Evolutionary conservation across 192 early-diverging fungal species (phyloP), one percentile per base, ranked within the genome.

Genomic region (Umbelopsis sp.): DNA sequence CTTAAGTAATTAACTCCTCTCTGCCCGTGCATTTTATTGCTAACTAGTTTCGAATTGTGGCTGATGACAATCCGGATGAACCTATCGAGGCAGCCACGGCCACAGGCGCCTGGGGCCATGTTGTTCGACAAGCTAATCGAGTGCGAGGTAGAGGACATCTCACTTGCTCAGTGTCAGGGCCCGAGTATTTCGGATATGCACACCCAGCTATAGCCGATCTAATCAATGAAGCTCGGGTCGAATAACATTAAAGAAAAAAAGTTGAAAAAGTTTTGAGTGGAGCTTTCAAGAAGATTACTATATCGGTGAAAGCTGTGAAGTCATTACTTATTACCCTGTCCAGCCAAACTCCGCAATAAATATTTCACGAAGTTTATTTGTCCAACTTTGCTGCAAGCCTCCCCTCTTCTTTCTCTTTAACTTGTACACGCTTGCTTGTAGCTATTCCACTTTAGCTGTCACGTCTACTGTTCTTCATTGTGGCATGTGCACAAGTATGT

Each of bases 171-270:
- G 92, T 91, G 1, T 93, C 91, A 9, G 95, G 96, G 13, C 95
- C 95, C 1, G 96, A 98, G 68, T 95, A 93, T 72, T 98, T 93
- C 84, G 96, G 96, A 1, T 92, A 97, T 71, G 89, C 94, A 33
- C 90, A 94, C 44, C 90, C 92, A 5, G 94, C 93, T 8, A 92
- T 98, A 49, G 85, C 87, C 18, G 91, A 91, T 70, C 85, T 94
- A 82, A 92, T 97, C 22, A 94, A 97, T 71, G 93, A 93, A 35
- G 55, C 55, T 25, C 11, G 55, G 18, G 5, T 30, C 0, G 55
- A 61, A 41, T 41, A 41, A 6, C 5, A 41, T 41, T 6, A 10
- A 41, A 41, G 5, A 41, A 41, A 41, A 30, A 30, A 30, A 30
- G n/a, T 30, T 30, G 27, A 16, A 9, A 22, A 55, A 3, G 3